Percentiles rank a stretch among this genome's conserved stretches.
phyloP scores from a whole-genome alignment of 2,329 filamentous ascomycete species.

The Helminthosporium solani region DNA sequence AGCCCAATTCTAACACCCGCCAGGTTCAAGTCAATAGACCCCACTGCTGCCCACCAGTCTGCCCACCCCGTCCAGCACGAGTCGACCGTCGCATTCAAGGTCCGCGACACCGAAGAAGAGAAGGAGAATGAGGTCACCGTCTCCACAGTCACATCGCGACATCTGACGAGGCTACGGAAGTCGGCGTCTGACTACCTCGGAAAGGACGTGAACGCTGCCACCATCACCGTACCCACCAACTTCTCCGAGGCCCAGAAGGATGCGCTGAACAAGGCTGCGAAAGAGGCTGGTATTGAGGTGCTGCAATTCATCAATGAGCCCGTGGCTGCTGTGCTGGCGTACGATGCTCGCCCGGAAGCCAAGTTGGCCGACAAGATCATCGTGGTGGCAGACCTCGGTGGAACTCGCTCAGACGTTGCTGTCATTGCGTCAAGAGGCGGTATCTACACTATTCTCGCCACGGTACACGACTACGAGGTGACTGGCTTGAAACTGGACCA shows the following conservation, averaged over 20 bases:
- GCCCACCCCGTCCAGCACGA: conserved; percentile 80
- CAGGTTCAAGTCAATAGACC: conserved; percentile 91
- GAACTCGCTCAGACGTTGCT: conserved; percentile 86
- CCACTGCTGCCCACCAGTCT: conserved; percentile 89
- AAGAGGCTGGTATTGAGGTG: conserved; percentile 79
- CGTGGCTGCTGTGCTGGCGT: conserved; percentile 82
- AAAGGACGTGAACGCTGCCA: conserved; percentile 90
- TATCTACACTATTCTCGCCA: conserved; percentile 94
- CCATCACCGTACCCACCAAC: conserved; percentile 92
- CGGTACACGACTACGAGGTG: conserved; percentile 93
- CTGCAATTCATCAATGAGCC: conserved; percentile 93
- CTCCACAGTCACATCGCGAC: conserved; percentile 79
- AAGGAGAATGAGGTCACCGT: conserved; percentile 68
- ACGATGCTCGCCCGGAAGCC: conserved; percentile 80
- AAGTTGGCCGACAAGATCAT: conserved; percentile 80
- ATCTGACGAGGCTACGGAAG: conserved; percentile 75
- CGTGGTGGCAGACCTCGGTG: conserved; percentile 89
- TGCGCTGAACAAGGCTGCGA: conserved; percentile 74
- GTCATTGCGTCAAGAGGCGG: conserved; percentile 89
- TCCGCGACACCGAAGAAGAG: conserved; percentile 67
- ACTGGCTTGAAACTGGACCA: conserved; percentile 84
- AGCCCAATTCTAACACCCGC: conserved; percentile 21
- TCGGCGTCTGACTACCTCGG: conserved; percentile 91
- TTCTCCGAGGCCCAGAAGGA: conserved; percentile 84
- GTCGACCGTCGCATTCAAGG: conserved; percentile 73